Evolutionary conservation across 2,329 filamentous ascomycete species (phyloP).

Genomic region (Dactylellina leptospora): DNA sequence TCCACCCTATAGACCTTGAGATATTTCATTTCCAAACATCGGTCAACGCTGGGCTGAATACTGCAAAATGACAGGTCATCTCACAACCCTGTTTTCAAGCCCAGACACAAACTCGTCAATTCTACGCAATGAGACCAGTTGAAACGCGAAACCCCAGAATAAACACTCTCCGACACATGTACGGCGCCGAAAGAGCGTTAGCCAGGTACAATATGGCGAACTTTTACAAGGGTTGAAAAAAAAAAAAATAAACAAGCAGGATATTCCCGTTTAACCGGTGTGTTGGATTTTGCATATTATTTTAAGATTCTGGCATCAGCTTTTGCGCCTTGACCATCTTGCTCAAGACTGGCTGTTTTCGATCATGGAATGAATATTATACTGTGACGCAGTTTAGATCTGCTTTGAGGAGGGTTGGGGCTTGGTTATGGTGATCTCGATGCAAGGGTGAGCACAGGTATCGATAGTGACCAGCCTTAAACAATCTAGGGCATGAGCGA

Average conservation of each 20-base stretch:
- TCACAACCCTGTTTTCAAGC: background rate
- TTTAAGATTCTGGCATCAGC: too few species aligned
- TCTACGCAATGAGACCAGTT: slow-evolving; percentile 48
- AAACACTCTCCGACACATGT: slow-evolving; percentile 22
- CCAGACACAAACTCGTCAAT: slow-evolving; percentile 26
- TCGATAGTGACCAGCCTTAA: too few species aligned
- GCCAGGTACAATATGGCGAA: slow-evolving; percentile 27
- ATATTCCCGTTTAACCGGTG: slow-evolving; percentile 51
- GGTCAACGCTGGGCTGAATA: slow-evolving; percentile 6
- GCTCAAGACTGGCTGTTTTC: background rate
- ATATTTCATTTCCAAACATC: slow-evolving; percentile 32
- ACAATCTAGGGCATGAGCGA: too few species aligned
- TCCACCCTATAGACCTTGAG: slow-evolving; percentile 36
- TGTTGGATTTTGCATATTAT: slow-evolving; percentile 34
- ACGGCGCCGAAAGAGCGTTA: slow-evolving; percentile 12
- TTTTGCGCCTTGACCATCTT: background rate
- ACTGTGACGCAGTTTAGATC: background rate
- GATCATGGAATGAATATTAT: background rate
- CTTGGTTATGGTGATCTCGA: too few species aligned
- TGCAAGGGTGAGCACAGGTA: too few species aligned
- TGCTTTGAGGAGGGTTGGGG: too few species aligned
- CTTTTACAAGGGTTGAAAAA: background rate
- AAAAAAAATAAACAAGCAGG: too few species aligned
- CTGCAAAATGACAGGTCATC: background rate
- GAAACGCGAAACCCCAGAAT: slow-evolving; percentile 30